Conservation (phyloP, 2,329 filamentous ascomycete species). For the Pleomassaria siparia region DNA sequence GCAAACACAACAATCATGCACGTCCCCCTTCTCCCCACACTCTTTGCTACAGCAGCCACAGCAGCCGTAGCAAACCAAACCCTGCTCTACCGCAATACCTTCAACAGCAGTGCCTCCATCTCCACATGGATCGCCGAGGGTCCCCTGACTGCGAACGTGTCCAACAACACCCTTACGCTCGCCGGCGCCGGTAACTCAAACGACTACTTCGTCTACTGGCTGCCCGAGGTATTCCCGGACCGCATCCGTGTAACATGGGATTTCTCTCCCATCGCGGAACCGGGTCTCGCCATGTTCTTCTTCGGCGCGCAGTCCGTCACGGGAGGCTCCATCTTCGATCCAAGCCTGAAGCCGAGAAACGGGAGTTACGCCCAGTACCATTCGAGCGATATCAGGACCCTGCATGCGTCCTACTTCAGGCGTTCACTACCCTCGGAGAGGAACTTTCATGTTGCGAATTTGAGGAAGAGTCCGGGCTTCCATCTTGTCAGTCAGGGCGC, state of each 20-base stretch:
- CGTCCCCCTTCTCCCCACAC: not conserved
- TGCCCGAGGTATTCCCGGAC: slow-evolving; percentile 35
- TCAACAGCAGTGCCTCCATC: slow-evolving; percentile 26
- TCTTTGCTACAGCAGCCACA: not conserved
- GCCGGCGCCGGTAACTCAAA: slow-evolving; percentile 23
- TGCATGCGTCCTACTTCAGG: slow-evolving; percentile 24
- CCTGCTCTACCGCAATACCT: slow-evolving; percentile 40
- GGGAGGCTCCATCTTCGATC: slow-evolving; percentile 33
- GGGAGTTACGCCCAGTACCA: slow-evolving; percentile 29
- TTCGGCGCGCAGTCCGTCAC: slow-evolving; percentile 32
- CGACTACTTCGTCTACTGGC: slow-evolving; percentile 39
- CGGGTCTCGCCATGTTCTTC: slow-evolving; percentile 40
- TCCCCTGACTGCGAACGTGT: slow-evolving; percentile 24
- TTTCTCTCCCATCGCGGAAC: slow-evolving; percentile 33
- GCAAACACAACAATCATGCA: not conserved
- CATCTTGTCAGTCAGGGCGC: slow-evolving; percentile 31
- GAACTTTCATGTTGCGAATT: slow-evolving; percentile 31
- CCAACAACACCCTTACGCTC: slow-evolving; percentile 31
- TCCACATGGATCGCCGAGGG: slow-evolving; percentile 38
- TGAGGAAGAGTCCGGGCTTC: slow-evolving; percentile 36
- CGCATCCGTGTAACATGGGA: slow-evolving; percentile 38
- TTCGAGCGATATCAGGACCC: slow-evolving; percentile 19
- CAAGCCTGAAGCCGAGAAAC: slow-evolving; percentile 25
- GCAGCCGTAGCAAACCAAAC: slow-evolving; percentile 28
- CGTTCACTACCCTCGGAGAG: slow-evolving; percentile 29